Evolutionary conservation across 2,329 filamentous ascomycete genomes (phyloP).

Genomic region (Cladophialophora carrionii): DNA sequence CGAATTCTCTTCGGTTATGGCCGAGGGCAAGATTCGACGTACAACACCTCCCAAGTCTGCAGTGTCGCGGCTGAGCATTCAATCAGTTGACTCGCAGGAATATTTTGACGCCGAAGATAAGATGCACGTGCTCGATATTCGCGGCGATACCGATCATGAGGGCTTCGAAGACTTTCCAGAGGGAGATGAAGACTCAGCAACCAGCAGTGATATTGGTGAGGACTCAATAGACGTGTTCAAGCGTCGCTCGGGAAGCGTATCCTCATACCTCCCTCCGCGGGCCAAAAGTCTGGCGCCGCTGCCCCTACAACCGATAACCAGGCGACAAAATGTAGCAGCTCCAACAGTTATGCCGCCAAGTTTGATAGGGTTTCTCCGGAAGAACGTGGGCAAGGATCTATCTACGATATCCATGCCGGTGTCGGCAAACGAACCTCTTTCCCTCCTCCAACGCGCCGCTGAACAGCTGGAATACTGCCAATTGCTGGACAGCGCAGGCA

Average conservation of each 20-base stretch:
- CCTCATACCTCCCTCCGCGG: conserved; percentile 70
- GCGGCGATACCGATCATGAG: conserved; percentile 70
- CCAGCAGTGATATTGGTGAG: conserved; percentile 62
- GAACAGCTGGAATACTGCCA: conserved; percentile 91
- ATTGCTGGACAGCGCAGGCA: conserved; percentile 74
- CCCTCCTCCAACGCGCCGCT: conserved; percentile 81
- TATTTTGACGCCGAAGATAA: conserved; percentile 87
- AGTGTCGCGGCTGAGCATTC: conserved; percentile 69
- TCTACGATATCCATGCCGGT: conserved; percentile 98
- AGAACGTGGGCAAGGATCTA: conserved; percentile 97
- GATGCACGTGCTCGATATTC: conserved; percentile 75
- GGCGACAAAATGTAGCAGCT: conserved; percentile 71
- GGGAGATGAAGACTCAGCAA: conserved; percentile 63
- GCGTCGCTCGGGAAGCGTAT: conserved; percentile 44
- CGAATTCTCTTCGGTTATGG: conserved; percentile 78
- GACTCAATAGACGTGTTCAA: conserved; percentile 44
- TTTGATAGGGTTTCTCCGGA: conserved; percentile 89
- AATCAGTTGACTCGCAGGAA: conserved; percentile 80
- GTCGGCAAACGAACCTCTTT: conserved; percentile 90
- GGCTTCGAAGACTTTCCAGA: conserved; percentile 53
- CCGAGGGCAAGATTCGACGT: conserved; percentile 77
- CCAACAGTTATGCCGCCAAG: conserved; percentile 82
- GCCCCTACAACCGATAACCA: conserved; percentile 68
- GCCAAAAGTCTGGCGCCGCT: conserved; percentile 77
- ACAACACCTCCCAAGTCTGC: conserved; percentile 58